Conservation (phyloP, 2,329 filamentous ascomycete species). For the Fusarium domesticum region DNA sequence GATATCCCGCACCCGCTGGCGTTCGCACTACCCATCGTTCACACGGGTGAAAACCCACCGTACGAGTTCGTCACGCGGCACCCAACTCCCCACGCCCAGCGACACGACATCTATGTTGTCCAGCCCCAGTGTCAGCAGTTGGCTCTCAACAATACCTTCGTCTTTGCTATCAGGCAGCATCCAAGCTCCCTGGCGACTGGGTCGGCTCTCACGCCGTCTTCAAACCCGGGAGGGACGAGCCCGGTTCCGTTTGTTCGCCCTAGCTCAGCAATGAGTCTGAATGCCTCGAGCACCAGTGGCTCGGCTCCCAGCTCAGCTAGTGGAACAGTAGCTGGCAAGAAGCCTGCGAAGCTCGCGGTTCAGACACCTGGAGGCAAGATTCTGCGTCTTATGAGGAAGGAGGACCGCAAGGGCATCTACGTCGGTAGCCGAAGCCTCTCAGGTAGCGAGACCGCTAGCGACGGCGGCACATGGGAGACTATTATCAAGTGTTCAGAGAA, state of each 20-base stretch:
- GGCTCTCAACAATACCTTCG: slow-evolving; percentile 94
- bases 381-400: slow-evolving; percentile 78
- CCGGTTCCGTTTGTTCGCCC: slow-evolving; percentile 63
- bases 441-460: slow-evolving; percentile 56
- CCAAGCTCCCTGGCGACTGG: slow-evolving; percentile 54
- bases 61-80: slow-evolving; percentile 93
- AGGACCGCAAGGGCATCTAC: slow-evolving; percentile 58
- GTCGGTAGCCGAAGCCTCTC: slow-evolving; percentile 42
- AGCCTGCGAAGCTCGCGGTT: slow-evolving; percentile 93
- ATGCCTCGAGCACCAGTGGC: slow-evolving; percentile 54
- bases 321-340: slow-evolving; percentile 58
- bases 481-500: slow-evolving; percentile 86
- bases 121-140: slow-evolving; percentile 90
- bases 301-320: slow-evolving; percentile 56
- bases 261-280: slow-evolving; percentile 63
- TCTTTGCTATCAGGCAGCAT: slow-evolving; percentile 93
- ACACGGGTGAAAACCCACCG: slow-evolving; percentile 86
- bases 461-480: slow-evolving; percentile 81
- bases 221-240: slow-evolving; percentile 47
- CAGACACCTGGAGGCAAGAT: slow-evolving; percentile 95
- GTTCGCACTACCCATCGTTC: slow-evolving; percentile 83
- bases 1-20: slow-evolving; percentile 92
- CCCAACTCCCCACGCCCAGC: slow-evolving; percentile 94
- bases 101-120: slow-evolving; percentile 94
- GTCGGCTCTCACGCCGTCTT: slow-evolving; percentile 44